Percentiles rank a stretch among this genome's conserved stretches.
Evolutionary conservation across 2,329 filamentous ascomycete species (phyloP).

Genomic region (Alternaria longipes): DNA sequence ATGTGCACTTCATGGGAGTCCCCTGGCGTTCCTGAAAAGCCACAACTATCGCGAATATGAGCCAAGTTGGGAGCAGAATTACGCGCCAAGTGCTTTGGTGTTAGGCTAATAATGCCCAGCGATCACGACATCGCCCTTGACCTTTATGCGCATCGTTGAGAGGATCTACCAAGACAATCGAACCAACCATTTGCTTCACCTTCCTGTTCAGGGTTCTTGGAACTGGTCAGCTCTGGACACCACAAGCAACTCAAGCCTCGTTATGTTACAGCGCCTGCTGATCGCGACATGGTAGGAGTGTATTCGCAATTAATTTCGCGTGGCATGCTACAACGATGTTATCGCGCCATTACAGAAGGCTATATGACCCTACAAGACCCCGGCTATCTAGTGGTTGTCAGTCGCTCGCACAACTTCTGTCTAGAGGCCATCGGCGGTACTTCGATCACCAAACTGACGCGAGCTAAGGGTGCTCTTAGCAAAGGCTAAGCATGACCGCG

Average conservation of each 20-base stretch:
- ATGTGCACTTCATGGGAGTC: neutral
- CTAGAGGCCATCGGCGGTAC: neutral
- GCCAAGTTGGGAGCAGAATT: neutral
- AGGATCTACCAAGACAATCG: constrained; percentile 33
- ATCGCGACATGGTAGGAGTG: constrained; percentile 36
- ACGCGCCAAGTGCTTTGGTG: constrained; percentile 17
- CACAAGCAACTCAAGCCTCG: constrained; percentile 39
- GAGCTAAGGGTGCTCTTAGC: neutral
- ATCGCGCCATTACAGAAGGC: constrained; percentile 24
- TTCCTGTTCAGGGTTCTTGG: constrained; percentile 34
- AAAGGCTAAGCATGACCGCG: constrained; percentile 27
- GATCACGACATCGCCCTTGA: constrained; percentile 38
- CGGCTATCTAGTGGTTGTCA: constrained; percentile 20
- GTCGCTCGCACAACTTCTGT: constrained; percentile 7
- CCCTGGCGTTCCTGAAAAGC: neutral
- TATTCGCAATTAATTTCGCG: constrained; percentile 14
- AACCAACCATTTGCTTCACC: constrained; percentile 32
- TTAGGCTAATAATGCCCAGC: constrained; percentile 33
- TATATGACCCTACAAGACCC: constrained; percentile 30
- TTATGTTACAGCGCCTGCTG: constrained; percentile 33
- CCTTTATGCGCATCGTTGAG: constrained; percentile 23
- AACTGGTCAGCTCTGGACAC: constrained; percentile 23
- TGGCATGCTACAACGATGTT: constrained; percentile 10
- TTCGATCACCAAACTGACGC: neutral
- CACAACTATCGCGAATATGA: neutral